Percentiles rank a stretch among this genome's conserved stretches.
Evolutionary conservation across 2,329 filamentous ascomycete genomes (phyloP).

Genomic region (Purpureocillium takamizusanense): DNA sequence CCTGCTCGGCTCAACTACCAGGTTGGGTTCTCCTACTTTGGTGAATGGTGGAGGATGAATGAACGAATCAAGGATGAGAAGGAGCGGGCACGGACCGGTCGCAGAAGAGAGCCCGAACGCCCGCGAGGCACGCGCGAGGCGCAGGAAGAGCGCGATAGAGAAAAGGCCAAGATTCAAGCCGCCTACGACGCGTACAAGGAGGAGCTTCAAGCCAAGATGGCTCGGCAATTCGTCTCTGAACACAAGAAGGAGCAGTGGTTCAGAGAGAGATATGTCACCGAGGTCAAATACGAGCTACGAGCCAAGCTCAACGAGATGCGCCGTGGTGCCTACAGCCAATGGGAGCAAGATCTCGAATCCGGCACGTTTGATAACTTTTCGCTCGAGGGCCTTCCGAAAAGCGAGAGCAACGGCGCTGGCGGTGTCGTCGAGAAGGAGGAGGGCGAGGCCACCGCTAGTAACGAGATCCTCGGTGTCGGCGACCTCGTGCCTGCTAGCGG

Average conservation of each 20-base stretch:
- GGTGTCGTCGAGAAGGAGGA: constrained; percentile 89
- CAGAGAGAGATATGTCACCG: constrained; percentile 83
- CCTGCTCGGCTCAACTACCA: constrained; percentile 67
- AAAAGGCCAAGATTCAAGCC: constrained; percentile 67
- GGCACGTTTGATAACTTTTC: constrained; percentile 92
- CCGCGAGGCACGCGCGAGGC: constrained; percentile 55
- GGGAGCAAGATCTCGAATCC: constrained; percentile 78
- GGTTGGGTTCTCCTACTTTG: constrained; percentile 78
- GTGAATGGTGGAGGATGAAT: constrained; percentile 79
- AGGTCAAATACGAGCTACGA: constrained; percentile 68
- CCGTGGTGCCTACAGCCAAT: constrained; percentile 69
- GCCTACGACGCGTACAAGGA: constrained; percentile 61
- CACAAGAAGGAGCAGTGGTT: constrained; percentile 99
- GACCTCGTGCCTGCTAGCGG: constrained; percentile 78
- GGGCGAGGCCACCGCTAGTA: constrained; percentile 82
- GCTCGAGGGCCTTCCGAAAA: constrained; percentile 87
- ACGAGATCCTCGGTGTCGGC: constrained; percentile 86
- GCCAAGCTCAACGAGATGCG: constrained; percentile 72
- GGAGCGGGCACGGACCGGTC: constrained; percentile 61
- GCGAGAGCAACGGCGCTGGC: constrained; percentile 78
- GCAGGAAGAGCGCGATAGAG: constrained; percentile 68
- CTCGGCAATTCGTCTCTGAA: constrained; percentile 77
- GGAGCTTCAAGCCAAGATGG: constrained; percentile 68
- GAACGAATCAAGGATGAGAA: constrained; percentile 77
- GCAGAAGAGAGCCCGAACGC: constrained; percentile 55